A percentile compares a stretch with the other conserved stretches of the same genome.
Evolutionary conservation across 441 rosid species (phyloP).

Genomic region (Rhodomyrtus psidioides): DNA sequence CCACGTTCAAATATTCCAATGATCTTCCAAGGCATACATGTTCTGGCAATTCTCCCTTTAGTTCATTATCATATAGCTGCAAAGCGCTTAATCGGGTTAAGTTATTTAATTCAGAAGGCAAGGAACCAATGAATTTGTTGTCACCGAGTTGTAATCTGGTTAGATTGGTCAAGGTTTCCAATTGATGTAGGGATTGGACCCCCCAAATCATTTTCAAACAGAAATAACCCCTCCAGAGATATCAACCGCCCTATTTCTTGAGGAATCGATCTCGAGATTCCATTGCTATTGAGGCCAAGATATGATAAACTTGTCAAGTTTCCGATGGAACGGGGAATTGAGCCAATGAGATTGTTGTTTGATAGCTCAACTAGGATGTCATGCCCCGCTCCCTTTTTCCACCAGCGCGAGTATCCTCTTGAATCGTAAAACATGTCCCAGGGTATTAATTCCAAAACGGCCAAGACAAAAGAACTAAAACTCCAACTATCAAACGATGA

Average conservation of each 20-base stretch:
- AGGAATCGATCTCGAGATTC: not conserved
- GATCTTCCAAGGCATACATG: not conserved
- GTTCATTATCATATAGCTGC: not conserved
- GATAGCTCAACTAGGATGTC: no score
- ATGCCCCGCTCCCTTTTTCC: no score
- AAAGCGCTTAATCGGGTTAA: fast-evolving
- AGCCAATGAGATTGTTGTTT: fast-evolving
- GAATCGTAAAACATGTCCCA: no score
- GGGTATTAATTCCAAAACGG: no score
- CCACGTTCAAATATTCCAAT: fast-evolving
- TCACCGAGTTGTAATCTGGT: fast-evolving
- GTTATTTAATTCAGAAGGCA: not conserved
- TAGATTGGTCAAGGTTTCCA: not conserved
- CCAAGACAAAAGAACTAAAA: no score
- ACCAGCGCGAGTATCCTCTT: no score
- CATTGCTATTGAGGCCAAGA: not conserved
- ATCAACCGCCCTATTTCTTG: not conserved
- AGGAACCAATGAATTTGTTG: not conserved
- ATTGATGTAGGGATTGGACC: not conserved
- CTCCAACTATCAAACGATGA: no score
- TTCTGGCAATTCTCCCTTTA: fast-evolving
- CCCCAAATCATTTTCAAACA: not conserved
- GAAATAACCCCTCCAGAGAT: not conserved
- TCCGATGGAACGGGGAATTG: not conserved
- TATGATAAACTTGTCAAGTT: not conserved